Evolutionary conservation across 352 stramenopile genomes (phyloP).

Genomic region (Pythium folliculosum): DNA sequence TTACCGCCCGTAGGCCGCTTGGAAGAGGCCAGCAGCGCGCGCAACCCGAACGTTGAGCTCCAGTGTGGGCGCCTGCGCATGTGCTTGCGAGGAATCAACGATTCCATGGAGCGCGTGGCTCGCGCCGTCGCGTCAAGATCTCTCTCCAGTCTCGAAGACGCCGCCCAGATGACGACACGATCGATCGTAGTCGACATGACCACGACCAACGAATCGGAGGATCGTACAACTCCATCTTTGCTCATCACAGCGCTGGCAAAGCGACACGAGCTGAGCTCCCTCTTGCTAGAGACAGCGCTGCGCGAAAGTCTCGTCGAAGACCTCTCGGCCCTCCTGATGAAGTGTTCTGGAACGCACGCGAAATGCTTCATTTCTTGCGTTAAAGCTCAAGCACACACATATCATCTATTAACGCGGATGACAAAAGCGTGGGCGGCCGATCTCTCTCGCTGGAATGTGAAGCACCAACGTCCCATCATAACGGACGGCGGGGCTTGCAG

Average conservation of each 20-base stretch:
- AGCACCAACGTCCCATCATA: not conserved
- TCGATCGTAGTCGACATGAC: not conserved
- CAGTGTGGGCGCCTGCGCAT: slow-evolving; percentile 45
- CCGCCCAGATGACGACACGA: not conserved
- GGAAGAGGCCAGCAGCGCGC: slow-evolving; percentile 31
- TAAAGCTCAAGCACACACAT: not conserved
- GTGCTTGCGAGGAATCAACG: slow-evolving; percentile 47
- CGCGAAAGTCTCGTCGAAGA: slow-evolving; percentile 17
- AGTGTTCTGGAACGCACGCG: not conserved
- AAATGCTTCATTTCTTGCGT: not conserved
- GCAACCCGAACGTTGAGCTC: slow-evolving; percentile 23
- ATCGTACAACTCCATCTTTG: slow-evolving; percentile 46
- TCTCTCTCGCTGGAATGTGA: not conserved
- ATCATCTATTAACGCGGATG: not conserved
- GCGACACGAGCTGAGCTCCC: slow-evolving; percentile 36
- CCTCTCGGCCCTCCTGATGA: not conserved
- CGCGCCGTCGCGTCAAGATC: slow-evolving; percentile 3
- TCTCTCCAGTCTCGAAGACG: not conserved
- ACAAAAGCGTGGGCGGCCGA: not conserved
- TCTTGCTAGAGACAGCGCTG: slow-evolving; percentile 42
- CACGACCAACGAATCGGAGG: not conserved
- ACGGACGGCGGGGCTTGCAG: not conserved
- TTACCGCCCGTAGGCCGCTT: slow-evolving; percentile 60
- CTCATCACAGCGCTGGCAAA: slow-evolving; percentile 57
- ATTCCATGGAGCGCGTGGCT: slow-evolving; percentile 31